Percentiles rank a stretch among this genome's conserved stretches.
Conservation (phyloP, 495 filamentous ascomycete species). For the Pseudoneurospora amorphoporcata region DNA sequence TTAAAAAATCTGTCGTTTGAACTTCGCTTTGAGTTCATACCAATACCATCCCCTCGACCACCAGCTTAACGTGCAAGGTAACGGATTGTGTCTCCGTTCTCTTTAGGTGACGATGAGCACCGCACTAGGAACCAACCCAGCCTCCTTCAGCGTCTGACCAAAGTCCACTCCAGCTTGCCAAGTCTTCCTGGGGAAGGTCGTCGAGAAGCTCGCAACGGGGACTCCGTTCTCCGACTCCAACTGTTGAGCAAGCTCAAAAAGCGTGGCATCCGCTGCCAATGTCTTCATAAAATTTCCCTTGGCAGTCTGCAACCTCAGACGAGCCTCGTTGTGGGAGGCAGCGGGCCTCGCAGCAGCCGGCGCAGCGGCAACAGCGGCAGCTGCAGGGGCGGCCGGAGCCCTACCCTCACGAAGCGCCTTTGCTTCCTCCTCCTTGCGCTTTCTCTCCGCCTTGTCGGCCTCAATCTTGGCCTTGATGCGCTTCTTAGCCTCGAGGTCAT, state of each 20-base stretch:
- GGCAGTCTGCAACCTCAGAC: slow-evolving; percentile 70
- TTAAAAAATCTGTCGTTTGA: background rate
- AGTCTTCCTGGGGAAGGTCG: slow-evolving; percentile 79
- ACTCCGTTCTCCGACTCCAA: slow-evolving; percentile 49
- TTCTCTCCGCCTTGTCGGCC: slow-evolving; percentile 77
- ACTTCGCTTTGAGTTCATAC: background rate
- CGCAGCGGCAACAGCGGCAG: slow-evolving; percentile 23
- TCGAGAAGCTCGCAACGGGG: slow-evolving; percentile 62
- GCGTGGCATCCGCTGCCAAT: slow-evolving; percentile 72
- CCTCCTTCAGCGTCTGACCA: slow-evolving; percentile 83
- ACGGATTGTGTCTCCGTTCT: background rate
- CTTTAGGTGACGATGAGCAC: slow-evolving; percentile 63
- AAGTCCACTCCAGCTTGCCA: slow-evolving; percentile 70
- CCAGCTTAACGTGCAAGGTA: background rate
- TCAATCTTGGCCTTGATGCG: slow-evolving; percentile 85
- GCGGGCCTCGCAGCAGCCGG: slow-evolving; percentile 25
- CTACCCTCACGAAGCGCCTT: slow-evolving; percentile 74
- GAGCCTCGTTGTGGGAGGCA: slow-evolving; percentile 59
- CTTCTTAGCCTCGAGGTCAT: slow-evolving; percentile 78
- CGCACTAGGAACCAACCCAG: slow-evolving; percentile 80
- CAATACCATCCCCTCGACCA: background rate
- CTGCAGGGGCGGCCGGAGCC: slow-evolving; percentile 39
- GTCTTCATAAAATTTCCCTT: slow-evolving; percentile 70
- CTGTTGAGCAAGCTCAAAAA: slow-evolving; percentile 83
- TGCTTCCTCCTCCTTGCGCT: slow-evolving; percentile 69